phyloP scores from a whole-genome alignment of 495 filamentous ascomycete species.

The Cetradonia linearis region DNA sequence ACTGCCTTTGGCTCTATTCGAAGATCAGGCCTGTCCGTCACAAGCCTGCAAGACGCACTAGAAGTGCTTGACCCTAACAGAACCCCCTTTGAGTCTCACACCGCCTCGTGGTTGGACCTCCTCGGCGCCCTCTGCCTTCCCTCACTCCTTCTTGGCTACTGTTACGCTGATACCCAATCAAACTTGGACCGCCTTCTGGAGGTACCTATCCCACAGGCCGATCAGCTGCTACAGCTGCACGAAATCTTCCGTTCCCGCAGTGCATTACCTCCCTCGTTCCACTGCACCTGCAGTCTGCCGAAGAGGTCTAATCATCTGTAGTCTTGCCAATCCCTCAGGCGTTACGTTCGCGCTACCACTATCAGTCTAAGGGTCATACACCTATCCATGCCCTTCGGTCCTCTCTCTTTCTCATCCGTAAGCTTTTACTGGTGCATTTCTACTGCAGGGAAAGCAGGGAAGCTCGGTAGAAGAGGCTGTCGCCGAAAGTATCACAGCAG shows the following conservation, averaged over 20 bases:
- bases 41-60: slow-evolving; percentile 21
- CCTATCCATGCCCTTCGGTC: not conserved
- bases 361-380: not conserved
- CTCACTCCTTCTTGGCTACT: not conserved
- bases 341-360: not conserved
- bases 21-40: slow-evolving; percentile 15
- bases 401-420: not conserved
- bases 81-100: slow-evolving; percentile 1
- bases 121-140: slow-evolving; percentile 4
- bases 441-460: slow-evolving; percentile 15
- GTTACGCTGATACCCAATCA: slow-evolving; percentile 7
- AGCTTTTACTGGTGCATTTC: slow-evolving; percentile 19
- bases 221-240: slow-evolving; percentile 24
- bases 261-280: slow-evolving; percentile 17
- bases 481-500: slow-evolving; percentile 16
- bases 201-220: slow-evolving; percentile 20
- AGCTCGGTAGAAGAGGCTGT: slow-evolving; percentile 17
- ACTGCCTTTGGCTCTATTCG: not conserved
- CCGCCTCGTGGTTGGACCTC: slow-evolving; percentile 14
- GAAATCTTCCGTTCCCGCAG: slow-evolving; percentile 26
- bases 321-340: slow-evolving; percentile 6
- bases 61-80: slow-evolving; percentile 3
- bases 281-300: slow-evolving; percentile 16
- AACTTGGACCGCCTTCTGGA: not conserved
- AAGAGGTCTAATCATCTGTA: slow-evolving; percentile 10